A percentile compares a stretch with the other conserved stretches of the same genome.
Conservation (phyloP, 305 asterid species). For the Solanum hybrid region DNA sequence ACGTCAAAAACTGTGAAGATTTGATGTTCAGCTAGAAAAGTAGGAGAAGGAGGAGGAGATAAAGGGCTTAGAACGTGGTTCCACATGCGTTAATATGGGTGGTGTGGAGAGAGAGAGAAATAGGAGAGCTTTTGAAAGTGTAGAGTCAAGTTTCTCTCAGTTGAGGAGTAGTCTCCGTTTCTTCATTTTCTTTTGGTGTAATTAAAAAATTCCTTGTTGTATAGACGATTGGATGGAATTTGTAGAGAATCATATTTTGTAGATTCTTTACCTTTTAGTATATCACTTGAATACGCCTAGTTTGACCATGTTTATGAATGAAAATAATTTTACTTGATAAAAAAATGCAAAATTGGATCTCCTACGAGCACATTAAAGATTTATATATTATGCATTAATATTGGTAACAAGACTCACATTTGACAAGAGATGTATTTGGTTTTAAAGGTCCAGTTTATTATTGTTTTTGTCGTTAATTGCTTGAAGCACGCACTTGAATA, state of each 20-base stretch:
- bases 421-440: neutral
- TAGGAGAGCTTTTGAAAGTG: neutral
- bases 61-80: neutral
- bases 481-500: slow-evolving; percentile 6
- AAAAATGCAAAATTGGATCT: neutral
- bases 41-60: neutral
- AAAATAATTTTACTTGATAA: neutral
- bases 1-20: neutral
- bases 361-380: neutral
- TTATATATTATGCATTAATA: neutral
- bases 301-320: neutral
- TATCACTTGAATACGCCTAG: neutral
- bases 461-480: neutral
- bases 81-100: neutral
- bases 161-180: neutral
- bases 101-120: neutral
- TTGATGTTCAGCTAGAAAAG: neutral
- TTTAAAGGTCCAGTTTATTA: neutral
- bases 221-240: neutral
- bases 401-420: neutral
- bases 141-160: neutral
- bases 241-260: neutral
- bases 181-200: neutral
- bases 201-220: neutral
- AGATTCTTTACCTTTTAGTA: neutral